Evolutionary conservation across 179 eudicot genomes (phyloP), one percentile per base, ranked within the genome.

Genomic region (Spinacia oleracea): DNA sequence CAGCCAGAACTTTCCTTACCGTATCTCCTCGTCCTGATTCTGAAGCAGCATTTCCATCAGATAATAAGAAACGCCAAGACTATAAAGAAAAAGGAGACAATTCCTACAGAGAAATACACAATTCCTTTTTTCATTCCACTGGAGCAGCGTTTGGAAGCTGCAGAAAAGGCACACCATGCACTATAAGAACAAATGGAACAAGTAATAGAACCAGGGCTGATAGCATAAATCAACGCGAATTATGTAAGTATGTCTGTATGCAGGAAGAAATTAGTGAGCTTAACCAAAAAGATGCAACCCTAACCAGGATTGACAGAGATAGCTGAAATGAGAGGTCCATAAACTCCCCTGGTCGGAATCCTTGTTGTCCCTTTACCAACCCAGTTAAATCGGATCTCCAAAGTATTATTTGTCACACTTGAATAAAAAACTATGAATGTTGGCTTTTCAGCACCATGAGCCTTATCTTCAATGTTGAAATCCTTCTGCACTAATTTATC

Each of bases 311-410:
- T n/a, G n/a, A n/a, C n/a, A n/a, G n/a, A n/a, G n/a, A n/a, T n/a
- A n/a, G n/a, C n/a, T n/a, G n/a, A n/a, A n/a, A n/a, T n/a, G n/a
- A n/a, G n/a, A n/a, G n/a, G n/a, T n/a, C n/a, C n/a, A n/a, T n/a
- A n/a, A n/a, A n/a, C n/a, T n/a, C n/a, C n/a, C n/a, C n/a, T n/a
- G n/a, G n/a, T n/a, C n/a, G n/a, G n/a, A n/a, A n/a, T n/a, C n/a
- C n/a, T n/a, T n/a, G n/a, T n/a, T n/a, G n/a, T n/a, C n/a, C n/a
- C n/a, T n/a, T 79, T 89, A 73, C 95, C 89, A 83, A 89, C 88
- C 93, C 93, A 92, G 66, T 87, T 83, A 77, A 92, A 83, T 38
- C 86, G 84, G 73, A 92, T 85, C 84, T 89, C 93, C 72, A 92
- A 72, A n/a, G 82, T 77, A 76, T 84, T 84, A 65, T 76, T 60